Conservation (phyloP, 768 basidiomycete species). For the Boletus vinaceobasis region DNA sequence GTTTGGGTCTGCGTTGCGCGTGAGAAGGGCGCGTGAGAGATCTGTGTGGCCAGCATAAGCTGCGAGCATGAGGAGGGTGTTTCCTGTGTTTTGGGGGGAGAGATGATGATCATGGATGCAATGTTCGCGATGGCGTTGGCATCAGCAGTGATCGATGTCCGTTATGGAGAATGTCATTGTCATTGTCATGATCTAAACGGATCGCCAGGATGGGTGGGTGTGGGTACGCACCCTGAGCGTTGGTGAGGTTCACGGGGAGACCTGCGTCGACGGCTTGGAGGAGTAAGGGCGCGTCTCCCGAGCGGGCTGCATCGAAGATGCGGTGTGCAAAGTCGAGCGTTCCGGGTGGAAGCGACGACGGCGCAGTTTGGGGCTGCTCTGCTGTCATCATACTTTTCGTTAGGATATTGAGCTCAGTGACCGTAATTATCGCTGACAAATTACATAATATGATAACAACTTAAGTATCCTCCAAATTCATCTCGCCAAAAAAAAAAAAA, state of each 20-base stretch:
- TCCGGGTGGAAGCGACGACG: slow-evolving; percentile 29
- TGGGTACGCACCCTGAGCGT: slow-evolving; percentile 52
- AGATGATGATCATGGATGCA: too few species aligned
- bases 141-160: too few species aligned
- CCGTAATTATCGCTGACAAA: too few species aligned
- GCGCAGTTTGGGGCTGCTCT: neutral
- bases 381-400: neutral
- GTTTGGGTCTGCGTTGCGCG: slow-evolving; percentile 61
- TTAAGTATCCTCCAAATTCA: too few species aligned
- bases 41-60: slow-evolving; percentile 65
- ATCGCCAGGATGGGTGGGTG: too few species aligned
- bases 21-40: slow-evolving; percentile 51
- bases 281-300: slow-evolving; percentile 51
- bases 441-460: neutral
- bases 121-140: too few species aligned
- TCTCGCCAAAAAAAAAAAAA: neutral
- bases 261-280: slow-evolving; percentile 64
- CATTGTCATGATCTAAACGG: neutral
- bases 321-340: slow-evolving; percentile 54
- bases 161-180: neutral
- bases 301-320: slow-evolving; percentile 73
- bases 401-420: too few species aligned
- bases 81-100: slow-evolving; percentile 41
- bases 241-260: slow-evolving; percentile 69
- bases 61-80: slow-evolving; percentile 76